These are phyloP conservation scores for Exophiala dermatitidis DNA, from an alignment of 2,329 filamentous ascomycete species.

Conservation along the genomic window DNA sequence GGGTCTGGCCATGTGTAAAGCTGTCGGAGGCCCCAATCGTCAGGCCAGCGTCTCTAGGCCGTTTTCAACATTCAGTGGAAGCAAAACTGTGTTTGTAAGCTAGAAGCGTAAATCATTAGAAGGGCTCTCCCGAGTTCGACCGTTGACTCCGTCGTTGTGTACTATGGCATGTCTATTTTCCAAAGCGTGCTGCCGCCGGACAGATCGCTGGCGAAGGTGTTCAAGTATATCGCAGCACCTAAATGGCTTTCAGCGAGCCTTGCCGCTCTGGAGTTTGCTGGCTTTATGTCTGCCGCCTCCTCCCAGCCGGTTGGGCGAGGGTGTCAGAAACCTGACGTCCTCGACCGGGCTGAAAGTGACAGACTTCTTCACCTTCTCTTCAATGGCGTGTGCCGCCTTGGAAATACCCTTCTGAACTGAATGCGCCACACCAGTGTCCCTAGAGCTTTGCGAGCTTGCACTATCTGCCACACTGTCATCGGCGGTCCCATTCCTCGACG, in stretches of 20 bases:
- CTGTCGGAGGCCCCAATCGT: too few relatives aligned
- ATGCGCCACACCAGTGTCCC: neutral
- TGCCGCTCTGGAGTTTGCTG: neutral
- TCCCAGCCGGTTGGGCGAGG: constrained; percentile 2
- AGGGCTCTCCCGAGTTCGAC: neutral
- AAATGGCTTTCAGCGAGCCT: neutral
- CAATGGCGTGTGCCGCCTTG: constrained; percentile 4
- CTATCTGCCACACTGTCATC: neutral
- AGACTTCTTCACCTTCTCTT: constrained; percentile 7
- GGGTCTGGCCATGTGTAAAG: too few relatives aligned
- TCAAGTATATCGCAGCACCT: too few relatives aligned
- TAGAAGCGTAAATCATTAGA: neutral
- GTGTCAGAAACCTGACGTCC: constrained; percentile 10
- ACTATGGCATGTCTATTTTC: neutral
- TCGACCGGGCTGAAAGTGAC: constrained; percentile 10
- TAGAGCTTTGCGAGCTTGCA: neutral
- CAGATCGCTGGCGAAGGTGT: too few relatives aligned
- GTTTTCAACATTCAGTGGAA: too few relatives aligned
- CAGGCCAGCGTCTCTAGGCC: too few relatives aligned
- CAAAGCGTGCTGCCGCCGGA: too few relatives aligned
- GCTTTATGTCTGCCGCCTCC: neutral
- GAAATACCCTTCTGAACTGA: neutral
- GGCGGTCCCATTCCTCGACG: neutral
- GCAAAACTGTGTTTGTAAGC: too few relatives aligned
- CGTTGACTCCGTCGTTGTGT: neutral